A percentile compares a stretch with the other conserved stretches of the same genome.
These are phyloP conservation scores for Aspergillus puulaauensis DNA, from an alignment of 2,329 filamentous ascomycete genomes.

Conservation along the genomic window DNA sequence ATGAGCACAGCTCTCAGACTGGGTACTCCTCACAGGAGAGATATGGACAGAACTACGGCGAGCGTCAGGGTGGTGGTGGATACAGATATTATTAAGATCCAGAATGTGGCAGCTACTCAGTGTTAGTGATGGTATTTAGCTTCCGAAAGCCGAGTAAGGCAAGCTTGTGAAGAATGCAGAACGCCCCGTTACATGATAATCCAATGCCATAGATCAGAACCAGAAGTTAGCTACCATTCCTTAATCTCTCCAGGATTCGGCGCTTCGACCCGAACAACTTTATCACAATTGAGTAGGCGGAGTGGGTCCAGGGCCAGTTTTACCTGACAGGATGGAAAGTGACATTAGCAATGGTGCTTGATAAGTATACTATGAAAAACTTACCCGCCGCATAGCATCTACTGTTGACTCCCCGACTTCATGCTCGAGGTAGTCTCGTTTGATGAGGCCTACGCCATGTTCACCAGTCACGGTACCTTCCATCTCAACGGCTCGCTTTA, in stretches of 20 bases:
- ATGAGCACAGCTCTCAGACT: conserved; percentile 20
- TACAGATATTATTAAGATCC: conserved; percentile 23
- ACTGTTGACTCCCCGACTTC: conserved; percentile 62
- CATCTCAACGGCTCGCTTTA: conserved; percentile 67
- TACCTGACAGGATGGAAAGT: conserved; percentile 41
- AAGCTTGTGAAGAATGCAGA: not conserved
- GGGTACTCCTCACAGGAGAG: conserved; percentile 13
- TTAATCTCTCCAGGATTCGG: conserved; percentile 51
- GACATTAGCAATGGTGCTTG: not conserved
- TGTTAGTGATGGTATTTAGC: not conserved
- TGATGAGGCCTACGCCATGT: conserved; percentile 69
- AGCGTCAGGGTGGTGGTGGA: conserved; percentile 19
- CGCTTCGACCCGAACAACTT: conserved; percentile 58
- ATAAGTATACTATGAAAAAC: conserved; percentile 21
- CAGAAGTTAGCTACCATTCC: conserved; percentile 38
- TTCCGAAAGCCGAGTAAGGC: not conserved
- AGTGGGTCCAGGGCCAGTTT: conserved; percentile 66
- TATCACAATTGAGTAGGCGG: conserved; percentile 65
- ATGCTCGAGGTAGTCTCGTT: conserved; percentile 63
- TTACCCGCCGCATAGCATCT: conserved; percentile 63
- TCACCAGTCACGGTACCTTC: conserved; percentile 73
- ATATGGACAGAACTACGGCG: conserved; percentile 5
- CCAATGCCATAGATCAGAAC: not conserved
- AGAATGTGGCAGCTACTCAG: not conserved
- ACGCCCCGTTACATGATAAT: not conserved